These are phyloP conservation scores for Metschnikowia bowlesiae DNA, from an alignment of 805 yeast species.

Conservation along the genomic window DNA sequence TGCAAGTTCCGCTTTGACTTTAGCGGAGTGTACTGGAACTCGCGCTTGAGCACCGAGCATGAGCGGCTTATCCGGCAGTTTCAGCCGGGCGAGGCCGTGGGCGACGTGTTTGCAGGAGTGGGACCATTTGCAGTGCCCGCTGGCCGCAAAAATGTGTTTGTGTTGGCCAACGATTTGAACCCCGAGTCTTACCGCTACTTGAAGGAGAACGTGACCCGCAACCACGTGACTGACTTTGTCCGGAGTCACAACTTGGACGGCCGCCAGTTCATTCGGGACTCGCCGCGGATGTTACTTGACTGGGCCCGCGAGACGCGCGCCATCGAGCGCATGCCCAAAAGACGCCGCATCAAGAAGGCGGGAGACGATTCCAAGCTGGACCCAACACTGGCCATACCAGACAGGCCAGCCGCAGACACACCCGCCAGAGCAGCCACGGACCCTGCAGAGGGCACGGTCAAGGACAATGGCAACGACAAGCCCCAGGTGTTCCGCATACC, in stretches of 20 bases:
- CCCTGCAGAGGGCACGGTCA: background rate
- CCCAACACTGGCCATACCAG: too few relatives aligned
- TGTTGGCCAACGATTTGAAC: constrained; percentile 88
- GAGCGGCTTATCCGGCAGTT: constrained; percentile 67
- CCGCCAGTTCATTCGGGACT: constrained; percentile 63
- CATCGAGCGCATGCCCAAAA: constrained; percentile 33
- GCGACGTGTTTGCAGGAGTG: constrained; percentile 97
- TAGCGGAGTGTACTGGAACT: constrained; percentile 95
- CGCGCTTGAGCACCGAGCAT: constrained; percentile 91
- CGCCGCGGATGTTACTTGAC: constrained; percentile 49
- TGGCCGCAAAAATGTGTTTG: constrained; percentile 74
- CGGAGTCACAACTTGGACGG: constrained; percentile 75
- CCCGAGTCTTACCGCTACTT: constrained; percentile 79
- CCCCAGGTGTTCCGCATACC: constrained; percentile 40
- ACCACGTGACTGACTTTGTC: constrained; percentile 60
- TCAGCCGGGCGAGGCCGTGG: constrained; percentile 66
- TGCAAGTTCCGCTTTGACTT: constrained; percentile 87
- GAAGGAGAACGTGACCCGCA: constrained; percentile 55
- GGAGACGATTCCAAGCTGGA: background rate
- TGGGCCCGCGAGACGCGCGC: constrained; percentile 36
- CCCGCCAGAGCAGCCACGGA: too few relatives aligned
- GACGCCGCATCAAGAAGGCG: constrained; percentile 25
- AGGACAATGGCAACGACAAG: background rate
- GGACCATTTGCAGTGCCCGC: constrained; percentile 98
- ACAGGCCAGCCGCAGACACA: background rate